Evolutionary conservation across 1,284 basidiomycete genomes (phyloP).

Genomic region (Pterula multifida): DNA sequence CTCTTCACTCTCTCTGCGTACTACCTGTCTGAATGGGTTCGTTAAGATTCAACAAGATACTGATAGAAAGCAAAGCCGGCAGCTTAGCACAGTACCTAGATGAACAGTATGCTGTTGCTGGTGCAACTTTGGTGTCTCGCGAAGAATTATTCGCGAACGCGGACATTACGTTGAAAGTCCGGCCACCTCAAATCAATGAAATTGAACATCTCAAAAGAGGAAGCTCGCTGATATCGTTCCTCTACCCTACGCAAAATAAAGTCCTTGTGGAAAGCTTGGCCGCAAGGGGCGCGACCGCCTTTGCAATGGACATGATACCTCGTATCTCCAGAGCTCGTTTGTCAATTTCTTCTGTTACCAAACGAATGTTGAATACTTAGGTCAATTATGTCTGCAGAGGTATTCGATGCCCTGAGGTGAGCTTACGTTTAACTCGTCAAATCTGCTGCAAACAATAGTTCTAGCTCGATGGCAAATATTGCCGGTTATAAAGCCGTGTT

Average conservation of each 20-base stretch:
- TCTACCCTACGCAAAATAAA: slow-evolving; percentile 75
- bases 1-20: neutral
- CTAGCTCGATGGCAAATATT: slow-evolving; percentile 83
- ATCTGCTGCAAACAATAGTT: neutral
- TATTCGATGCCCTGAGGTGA: slow-evolving; percentile 75
- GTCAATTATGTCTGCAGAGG: slow-evolving; percentile 21
- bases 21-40: neutral
- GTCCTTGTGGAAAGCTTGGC: slow-evolving; percentile 55
- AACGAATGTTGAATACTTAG: neutral
- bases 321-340: slow-evolving; percentile 67
- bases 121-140: slow-evolving; percentile 57
- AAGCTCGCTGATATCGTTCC: slow-evolving; percentile 72
- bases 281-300: slow-evolving; percentile 31
- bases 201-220: slow-evolving; percentile 49
- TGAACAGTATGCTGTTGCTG: slow-evolving; percentile 66
- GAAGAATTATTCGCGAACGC: slow-evolving; percentile 50
- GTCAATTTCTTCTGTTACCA: neutral
- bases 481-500: slow-evolving; percentile 80
- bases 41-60: slow-evolving; percentile 23
- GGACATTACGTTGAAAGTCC: slow-evolving; percentile 76
- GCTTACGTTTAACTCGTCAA: slow-evolving; percentile 5
- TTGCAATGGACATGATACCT: slow-evolving; percentile 77
- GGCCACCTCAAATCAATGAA: slow-evolving; percentile 57
- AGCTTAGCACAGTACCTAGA: slow-evolving; percentile 65
- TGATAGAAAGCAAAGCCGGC: slow-evolving; percentile 67